Evolutionary conservation across 2,329 filamentous ascomycete species (phyloP), one percentile per base, ranked within the genome.

Genomic region (Celoporthe dispersa): DNA sequence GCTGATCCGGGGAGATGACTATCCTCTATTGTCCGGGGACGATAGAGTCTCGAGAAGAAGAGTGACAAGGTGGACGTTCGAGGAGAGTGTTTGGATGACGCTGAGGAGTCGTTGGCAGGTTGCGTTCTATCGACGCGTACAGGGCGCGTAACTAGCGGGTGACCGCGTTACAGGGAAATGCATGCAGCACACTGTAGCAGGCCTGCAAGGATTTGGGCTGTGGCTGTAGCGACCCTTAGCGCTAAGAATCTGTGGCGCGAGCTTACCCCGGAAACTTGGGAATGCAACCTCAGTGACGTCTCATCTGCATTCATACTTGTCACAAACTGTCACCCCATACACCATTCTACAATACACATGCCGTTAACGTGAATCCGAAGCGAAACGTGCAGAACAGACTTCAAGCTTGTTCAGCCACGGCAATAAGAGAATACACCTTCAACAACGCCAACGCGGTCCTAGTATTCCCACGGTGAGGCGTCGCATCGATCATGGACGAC

Each of bases 1-100:
- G 64, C 67, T 73, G 57, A 73, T 74, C 75, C 51, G 66, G 31
- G n/a, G 33, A 44, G 41, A 25, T 66, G 67, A 68, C 39, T 33
- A 59, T 64, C 35, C 63, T 59, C 61, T 19, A 16, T 31, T 64
- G 35, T 37, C 19, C 16, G 28, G 35, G 25, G 5, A 53, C 33
- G 16, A 44, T 41, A 35, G 2, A n/a, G n/a, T 14, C 33, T 31
- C 4, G 31, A 55, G 25, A 12, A 33, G 62, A 28, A 14, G 28
- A 12, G 53, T 33, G 31, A 31, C 14, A 12, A 41, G 19, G 37
- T 48, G n/a, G 33, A 51, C 14, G 31, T 22, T n/a, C 6, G 48
- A n/a, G 41, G 22, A 57, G 22, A 8, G 53, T 33, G 53, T 19
- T 33, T 57, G 25, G 12, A 16, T 57, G 53, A 57, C 2, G 25